These are phyloP conservation scores for Phytophthora sp. DNA, from an alignment of 352 stramenopile species.

Conservation along the genomic window DNA sequence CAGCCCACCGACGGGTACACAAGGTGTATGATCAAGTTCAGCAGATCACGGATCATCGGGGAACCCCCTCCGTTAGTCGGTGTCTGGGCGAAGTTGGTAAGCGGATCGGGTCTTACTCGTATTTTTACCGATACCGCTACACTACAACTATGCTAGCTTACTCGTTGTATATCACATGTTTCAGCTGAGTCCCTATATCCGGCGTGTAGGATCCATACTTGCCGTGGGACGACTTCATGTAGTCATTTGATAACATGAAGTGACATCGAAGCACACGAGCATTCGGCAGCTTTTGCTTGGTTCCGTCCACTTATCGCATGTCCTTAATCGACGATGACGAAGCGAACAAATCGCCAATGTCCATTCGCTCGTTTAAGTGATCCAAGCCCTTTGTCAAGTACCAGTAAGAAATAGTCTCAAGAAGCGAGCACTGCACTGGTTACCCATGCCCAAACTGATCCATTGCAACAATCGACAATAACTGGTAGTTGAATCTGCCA, in stretches of 20 bases:
- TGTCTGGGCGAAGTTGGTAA: no score
- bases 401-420: conserved; percentile 2
- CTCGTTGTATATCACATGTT: background rate
- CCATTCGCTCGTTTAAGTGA: conserved; percentile 16
- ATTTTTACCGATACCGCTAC: no score
- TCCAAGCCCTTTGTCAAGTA: conserved; percentile 5
- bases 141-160: no score
- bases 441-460: conserved; percentile 12
- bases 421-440: conserved; percentile 14
- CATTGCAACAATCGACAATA: conserved; percentile 6
- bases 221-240: background rate
- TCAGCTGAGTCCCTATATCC: background rate
- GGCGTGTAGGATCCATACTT: background rate
- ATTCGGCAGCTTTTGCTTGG: background rate
- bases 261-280: background rate
- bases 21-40: no score
- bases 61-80: no score
- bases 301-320: conserved; percentile 4
- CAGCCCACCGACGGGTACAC: no score
- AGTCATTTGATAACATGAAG: conserved; percentile 4
- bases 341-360: conserved; percentile 5
- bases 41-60: no score
- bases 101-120: no score
- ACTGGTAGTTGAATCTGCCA: conserved; percentile 12
- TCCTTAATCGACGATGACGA: conserved; percentile 18